Evolutionary conservation across 2,329 filamentous ascomycete genomes (phyloP).

Genomic region (Mollisiaceae sp.): DNA sequence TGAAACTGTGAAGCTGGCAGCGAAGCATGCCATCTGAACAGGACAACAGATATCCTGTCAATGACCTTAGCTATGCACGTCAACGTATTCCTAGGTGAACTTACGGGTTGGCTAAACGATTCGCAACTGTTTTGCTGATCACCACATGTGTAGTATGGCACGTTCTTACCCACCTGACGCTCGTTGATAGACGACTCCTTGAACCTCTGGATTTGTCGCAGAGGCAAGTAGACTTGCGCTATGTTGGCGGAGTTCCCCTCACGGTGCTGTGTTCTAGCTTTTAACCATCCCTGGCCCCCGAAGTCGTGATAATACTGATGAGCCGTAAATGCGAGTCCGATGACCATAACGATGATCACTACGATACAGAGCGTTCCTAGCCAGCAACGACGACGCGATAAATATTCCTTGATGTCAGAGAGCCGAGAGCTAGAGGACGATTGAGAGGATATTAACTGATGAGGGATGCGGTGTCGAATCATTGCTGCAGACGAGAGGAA

Average conservation of each 20-base stretch:
- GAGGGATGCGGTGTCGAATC: conserved; percentile 20
- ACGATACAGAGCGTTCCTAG: conserved; percentile 28
- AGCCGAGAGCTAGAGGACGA: conserved; percentile 28
- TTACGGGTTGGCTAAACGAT: conserved; percentile 37
- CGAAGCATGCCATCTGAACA: conserved; percentile 34
- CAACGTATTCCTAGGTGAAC: neutral
- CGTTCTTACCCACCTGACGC: conserved; percentile 12
- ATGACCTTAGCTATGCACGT: neutral
- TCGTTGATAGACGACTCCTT: neutral
- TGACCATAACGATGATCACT: conserved; percentile 29
- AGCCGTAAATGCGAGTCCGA: conserved; percentile 35
- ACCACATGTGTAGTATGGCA: conserved; percentile 40
- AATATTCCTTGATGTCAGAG: conserved; percentile 19
- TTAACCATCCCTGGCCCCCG: conserved; percentile 37
- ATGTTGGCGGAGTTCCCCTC: neutral
- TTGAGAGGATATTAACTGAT: conserved; percentile 21
- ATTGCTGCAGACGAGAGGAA: conserved; percentile 24
- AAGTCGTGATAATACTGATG: conserved; percentile 37
- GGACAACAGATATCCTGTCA: conserved; percentile 41
- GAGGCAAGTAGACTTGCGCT: conserved; percentile 31
- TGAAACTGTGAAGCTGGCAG: conserved; percentile 32
- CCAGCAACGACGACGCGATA: conserved; percentile 28
- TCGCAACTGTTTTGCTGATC: conserved; percentile 41
- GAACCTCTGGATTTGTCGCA: conserved; percentile 28
- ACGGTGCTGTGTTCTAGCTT: conserved; percentile 16